Evolutionary conservation across 2,329 filamentous ascomycete genomes (phyloP).

Genomic region (Pyrenophora tritici-repentis): DNA sequence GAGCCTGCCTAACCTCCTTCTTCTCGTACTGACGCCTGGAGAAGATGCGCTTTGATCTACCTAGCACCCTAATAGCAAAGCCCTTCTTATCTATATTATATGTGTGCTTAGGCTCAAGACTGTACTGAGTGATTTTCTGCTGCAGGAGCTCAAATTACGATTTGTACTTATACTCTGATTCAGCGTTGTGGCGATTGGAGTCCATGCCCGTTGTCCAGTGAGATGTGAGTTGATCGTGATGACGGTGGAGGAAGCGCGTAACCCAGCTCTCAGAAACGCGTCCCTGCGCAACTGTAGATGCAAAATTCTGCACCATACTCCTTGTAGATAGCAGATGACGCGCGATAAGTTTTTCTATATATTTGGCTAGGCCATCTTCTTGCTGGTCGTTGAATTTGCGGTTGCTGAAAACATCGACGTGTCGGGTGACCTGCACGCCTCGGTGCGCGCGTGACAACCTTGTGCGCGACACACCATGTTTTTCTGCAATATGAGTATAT

Average conservation of each 20-base stretch:
- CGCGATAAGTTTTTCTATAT: background rate
- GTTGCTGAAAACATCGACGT: background rate
- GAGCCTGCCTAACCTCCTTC: background rate
- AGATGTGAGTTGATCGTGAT: background rate
- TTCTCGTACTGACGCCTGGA: background rate
- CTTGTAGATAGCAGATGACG: background rate
- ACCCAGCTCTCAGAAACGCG: conserved; percentile 28
- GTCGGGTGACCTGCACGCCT: background rate
- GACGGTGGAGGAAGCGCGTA: background rate
- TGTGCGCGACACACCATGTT: background rate
- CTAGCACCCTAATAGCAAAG: conserved; percentile 6
- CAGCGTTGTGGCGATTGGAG: conserved; percentile 5
- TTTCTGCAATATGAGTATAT: background rate
- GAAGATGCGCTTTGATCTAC: conserved; percentile 14
- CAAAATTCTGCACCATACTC: background rate
- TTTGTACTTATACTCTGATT: conserved; percentile 6
- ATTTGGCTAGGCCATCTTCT: background rate
- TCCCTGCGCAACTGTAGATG: background rate
- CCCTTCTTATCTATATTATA: conserved; percentile 20
- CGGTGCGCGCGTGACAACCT: background rate
- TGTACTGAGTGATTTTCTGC: conserved; percentile 13
- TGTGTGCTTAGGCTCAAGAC: conserved; percentile 4
- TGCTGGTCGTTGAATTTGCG: background rate
- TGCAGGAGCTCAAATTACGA: conserved; percentile 12
- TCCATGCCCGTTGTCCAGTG: conserved; percentile 5